These are phyloP conservation scores for Coprinellus micaceus DNA, from an alignment of 768 basidiomycete genomes.

Conservation along the genomic window DNA sequence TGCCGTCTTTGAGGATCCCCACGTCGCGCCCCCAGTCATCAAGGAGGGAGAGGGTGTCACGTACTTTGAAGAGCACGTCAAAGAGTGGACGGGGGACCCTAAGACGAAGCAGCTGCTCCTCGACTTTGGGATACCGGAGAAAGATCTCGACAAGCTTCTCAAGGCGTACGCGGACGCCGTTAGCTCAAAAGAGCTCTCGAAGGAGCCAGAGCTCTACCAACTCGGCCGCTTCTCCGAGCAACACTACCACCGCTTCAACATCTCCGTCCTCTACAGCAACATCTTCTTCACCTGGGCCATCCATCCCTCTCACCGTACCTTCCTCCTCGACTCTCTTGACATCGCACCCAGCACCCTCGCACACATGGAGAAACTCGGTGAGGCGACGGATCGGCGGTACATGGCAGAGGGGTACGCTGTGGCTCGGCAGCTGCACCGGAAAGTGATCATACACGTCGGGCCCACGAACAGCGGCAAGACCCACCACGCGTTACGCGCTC, in stretches of 20 bases:
- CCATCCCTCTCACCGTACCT: not conserved
- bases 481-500: conserved; percentile 83
- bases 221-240: not conserved
- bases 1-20: too few relatives aligned
- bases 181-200: not conserved
- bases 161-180: not conserved
- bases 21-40: not conserved
- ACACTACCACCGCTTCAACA: not conserved
- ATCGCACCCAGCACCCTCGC: conserved; percentile 14
- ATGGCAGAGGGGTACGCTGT: conserved; percentile 40
- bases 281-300: conserved; percentile 8
- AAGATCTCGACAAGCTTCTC: not conserved
- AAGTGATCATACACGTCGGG: conserved; percentile 92
- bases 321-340: conserved; percentile 18
- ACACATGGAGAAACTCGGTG: conserved; percentile 28
- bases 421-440: conserved; percentile 64
- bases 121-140: not conserved
- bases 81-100: not conserved
- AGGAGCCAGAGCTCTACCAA: not conserved
- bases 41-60: not conserved
- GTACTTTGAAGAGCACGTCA: not conserved
- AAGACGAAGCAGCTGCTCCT: not conserved
- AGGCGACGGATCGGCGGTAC: conserved; percentile 1
- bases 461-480: conserved; percentile 99
- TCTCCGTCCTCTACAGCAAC: conserved; percentile 14